Evolutionary conservation across 495 filamentous ascomycete genomes (phyloP), one percentile per base, ranked within the genome.

Genomic region (Lasiosphaeriaceae sp.): DNA sequence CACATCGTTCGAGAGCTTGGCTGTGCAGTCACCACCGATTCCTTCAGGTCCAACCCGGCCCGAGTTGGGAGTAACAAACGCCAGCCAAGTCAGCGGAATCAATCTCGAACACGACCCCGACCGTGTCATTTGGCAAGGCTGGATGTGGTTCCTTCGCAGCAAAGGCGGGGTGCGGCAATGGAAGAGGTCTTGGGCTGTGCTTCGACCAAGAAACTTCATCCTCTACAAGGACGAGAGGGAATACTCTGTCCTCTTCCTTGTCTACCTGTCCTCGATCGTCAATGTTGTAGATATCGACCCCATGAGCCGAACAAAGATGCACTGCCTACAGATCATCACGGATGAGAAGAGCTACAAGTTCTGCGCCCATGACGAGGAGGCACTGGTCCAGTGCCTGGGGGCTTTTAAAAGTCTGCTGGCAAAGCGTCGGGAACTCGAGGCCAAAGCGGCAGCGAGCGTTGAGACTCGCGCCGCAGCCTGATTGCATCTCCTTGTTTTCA

Each of bases 181-280:
- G 94, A 97, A 96, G 77, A 87, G 89, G 59, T 78, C 90, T 31
- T 98, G 94, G 94, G 86, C 87, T 0, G 94, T 98, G 0, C 74
- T 97, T n/a, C 88, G 92, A 34, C 86, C 91, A 0, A 87, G 88
- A 57, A 90, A 90, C 52, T 72, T 97, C 47, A 89, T 90, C 7
- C 84, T 97, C 20, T 97, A 98, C 76, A 97, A 97, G 72, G 86
- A 92, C 63, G 92, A 95, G 29, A 71, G 84, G 70, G 94, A 98
- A 74, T 97, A 97, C 69, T 87, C 88, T 17, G 90, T 93, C 2
- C 74, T 87, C 56, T 86, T 92, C 52, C 87, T 98, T 63, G 77
- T 97, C 46, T 85, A 87, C 2, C 81, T 97, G 63, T 77, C 83
- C 6, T 85, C 81, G 41, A 85, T 98, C 56, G 88, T 97, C 65